Evolutionary conservation across 441 rosid species (phyloP), one percentile per base, ranked within the genome.

Genomic region (Geranium incanum): DNA sequence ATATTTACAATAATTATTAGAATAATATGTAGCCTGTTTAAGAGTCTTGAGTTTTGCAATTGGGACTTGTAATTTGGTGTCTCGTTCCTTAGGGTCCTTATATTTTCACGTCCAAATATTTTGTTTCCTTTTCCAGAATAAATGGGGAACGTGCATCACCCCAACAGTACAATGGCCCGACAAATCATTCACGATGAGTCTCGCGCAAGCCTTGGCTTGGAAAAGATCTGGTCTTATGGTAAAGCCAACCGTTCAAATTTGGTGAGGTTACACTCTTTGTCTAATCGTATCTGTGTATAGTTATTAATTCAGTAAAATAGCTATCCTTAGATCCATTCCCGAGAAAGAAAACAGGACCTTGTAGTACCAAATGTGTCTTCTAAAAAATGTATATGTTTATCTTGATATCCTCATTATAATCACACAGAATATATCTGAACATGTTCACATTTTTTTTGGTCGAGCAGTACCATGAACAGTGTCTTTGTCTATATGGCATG

Each of bases 111-210:
- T 13, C 68, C 37, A 13, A 19, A 55, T 38, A 33, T 74, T 66
- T 72, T 16, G 1, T 15, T 52, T 15, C 0, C 19, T 52, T 52
- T 36, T 19, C 63, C 86, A 93, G 97, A 93, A 80, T 75, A 89
- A 89, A 78, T 82, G 86, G 77, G 98, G 98, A 78, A 88, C 95
- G 11, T 77, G 93, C 68, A 78, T 93, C 71, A 88, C 98, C 8
- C 97, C 97, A 43, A 85, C 82, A 85, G 77, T 93, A 21, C 84
- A 90, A 62, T 91, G 87, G 96, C 97, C 98, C 39, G 98, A 94
- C 77, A 90, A 85, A 81, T 88, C 97, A 21, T 81, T 90, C 38
- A 75, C 88, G 6, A 67, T 94, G 66, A 87, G 90, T 73, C 78
- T 94, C 72, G 81, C 87, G 66, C 97, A 93, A 79, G 84, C 88